These are phyloP conservation scores for Boechera retrofracta DNA, from an alignment of 345 rosid species.

Conservation along the genomic window DNA sequence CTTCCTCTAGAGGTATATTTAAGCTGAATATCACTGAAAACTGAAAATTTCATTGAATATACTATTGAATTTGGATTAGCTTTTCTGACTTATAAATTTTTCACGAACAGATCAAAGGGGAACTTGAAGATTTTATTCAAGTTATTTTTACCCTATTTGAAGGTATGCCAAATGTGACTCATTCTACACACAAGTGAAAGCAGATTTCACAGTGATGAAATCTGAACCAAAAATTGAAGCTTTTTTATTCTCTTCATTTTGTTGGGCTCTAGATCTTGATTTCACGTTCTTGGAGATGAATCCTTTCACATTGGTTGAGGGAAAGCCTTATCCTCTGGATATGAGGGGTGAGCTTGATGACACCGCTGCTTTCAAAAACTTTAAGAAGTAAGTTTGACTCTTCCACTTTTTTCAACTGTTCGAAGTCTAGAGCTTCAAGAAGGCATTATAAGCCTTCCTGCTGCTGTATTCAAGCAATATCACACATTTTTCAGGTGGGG, in stretches of 20 bases:
- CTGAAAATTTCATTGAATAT: neutral
- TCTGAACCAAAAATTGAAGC: slow-evolving; percentile 10
- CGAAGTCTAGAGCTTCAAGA: neutral
- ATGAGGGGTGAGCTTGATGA: slow-evolving; percentile 99
- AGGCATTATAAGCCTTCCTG: slow-evolving; percentile 2
- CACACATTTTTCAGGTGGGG: slow-evolving; percentile 76
- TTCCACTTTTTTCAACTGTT: neutral
- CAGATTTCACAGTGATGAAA: neutral
- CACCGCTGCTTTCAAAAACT: slow-evolving; percentile 98
- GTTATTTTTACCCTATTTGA: slow-evolving; percentile 74
- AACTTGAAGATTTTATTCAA: slow-evolving; percentile 75
- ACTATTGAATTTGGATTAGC: neutral
- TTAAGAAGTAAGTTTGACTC: slow-evolving; percentile 68
- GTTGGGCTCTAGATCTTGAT: slow-evolving; percentile 71
- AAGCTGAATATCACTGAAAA: slow-evolving; percentile 6
- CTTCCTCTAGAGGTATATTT: slow-evolving; percentile 85
- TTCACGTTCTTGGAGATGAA: slow-evolving; percentile 99
- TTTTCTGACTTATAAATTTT: neutral
- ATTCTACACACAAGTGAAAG: neutral
- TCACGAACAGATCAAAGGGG: slow-evolving; percentile 60
- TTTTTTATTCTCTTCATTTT: slow-evolving; percentile 3
- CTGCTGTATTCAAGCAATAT: neutral
- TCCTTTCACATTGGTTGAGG: slow-evolving; percentile 87
- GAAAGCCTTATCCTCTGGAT: slow-evolving; percentile 96
- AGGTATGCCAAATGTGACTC: slow-evolving; percentile 52